Evolutionary conservation across 352 stramenopile species (phyloP).

Genomic region (Peronospora farinosa): DNA sequence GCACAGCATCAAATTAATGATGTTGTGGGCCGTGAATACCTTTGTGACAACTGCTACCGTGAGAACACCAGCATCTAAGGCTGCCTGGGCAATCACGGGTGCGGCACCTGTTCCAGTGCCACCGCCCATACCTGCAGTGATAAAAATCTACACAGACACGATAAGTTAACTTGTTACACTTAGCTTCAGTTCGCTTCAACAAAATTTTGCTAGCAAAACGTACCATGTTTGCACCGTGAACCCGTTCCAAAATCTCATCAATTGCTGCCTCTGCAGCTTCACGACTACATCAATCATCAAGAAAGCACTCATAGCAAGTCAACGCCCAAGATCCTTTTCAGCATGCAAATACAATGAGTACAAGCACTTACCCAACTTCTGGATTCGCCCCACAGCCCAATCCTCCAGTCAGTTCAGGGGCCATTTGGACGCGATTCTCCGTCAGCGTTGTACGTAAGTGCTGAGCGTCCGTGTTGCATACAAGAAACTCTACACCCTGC

Average conservation of each 20-base stretch:
- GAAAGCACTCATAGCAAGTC: not conserved
- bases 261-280: slow-evolving; percentile 71
- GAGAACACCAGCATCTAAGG: slow-evolving; percentile 74
- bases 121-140: slow-evolving; percentile 81
- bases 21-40: slow-evolving; percentile 19
- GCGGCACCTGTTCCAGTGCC: slow-evolving; percentile 79
- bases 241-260: slow-evolving; percentile 81
- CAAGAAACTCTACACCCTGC: slow-evolving; percentile 81
- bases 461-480: slow-evolving; percentile 90
- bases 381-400: slow-evolving; percentile 78
- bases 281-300: slow-evolving; percentile 29
- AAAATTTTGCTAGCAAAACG: slow-evolving; percentile 2
- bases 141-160: slow-evolving; percentile 63
- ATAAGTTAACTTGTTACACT: not conserved
- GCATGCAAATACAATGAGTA: not conserved
- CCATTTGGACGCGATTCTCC: slow-evolving; percentile 88
- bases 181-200: not conserved
- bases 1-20: slow-evolving; percentile 3
- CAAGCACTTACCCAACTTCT: slow-evolving; percentile 49
- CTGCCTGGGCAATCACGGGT: slow-evolving; percentile 78
- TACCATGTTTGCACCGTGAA: slow-evolving; percentile 84
- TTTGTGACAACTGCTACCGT: slow-evolving; percentile 86
- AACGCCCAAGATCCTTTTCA: slow-evolving; percentile 1
- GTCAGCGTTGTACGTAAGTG: slow-evolving; percentile 86
- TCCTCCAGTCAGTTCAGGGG: slow-evolving; percentile 76